These are phyloP conservation scores for Diaporthe citrichinensis DNA, from an alignment of 2,329 filamentous ascomycete genomes.

Conservation along the genomic window DNA sequence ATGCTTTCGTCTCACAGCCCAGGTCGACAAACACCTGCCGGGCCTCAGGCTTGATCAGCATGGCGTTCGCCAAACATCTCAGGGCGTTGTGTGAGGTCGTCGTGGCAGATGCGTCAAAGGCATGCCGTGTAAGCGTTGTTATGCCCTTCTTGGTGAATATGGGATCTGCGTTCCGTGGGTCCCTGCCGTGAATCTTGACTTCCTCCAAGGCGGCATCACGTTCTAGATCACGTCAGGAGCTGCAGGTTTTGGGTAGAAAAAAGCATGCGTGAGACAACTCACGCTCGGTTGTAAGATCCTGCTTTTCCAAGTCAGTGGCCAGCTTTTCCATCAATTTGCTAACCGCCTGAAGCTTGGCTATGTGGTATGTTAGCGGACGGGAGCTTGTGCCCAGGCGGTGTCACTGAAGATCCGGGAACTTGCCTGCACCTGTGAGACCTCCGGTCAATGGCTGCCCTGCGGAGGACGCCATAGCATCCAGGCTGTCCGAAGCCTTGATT, in stretches of 20 bases:
- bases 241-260: constrained; percentile 10
- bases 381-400: not conserved
- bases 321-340: constrained; percentile 74
- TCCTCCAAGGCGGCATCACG: constrained; percentile 73
- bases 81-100: constrained; percentile 81
- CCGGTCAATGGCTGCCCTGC: constrained; percentile 33
- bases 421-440: constrained; percentile 57
- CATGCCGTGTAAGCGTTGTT: constrained; percentile 78
- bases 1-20: constrained; percentile 76
- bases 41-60: constrained; percentile 78
- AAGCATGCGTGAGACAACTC: constrained; percentile 49
- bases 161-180: constrained; percentile 79
- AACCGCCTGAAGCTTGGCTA: constrained; percentile 79
- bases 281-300: constrained; percentile 73
- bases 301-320: constrained; percentile 71
- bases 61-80: constrained; percentile 86
- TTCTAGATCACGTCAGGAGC: constrained; percentile 61
- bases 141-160: constrained; percentile 93
- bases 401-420: constrained; percentile 44
- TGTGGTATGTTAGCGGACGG: constrained; percentile 16
- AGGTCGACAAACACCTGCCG: constrained; percentile 82
- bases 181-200: constrained; percentile 84
- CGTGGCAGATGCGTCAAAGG: constrained; percentile 75
- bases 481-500: not conserved
- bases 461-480: constrained; percentile 37